These are phyloP conservation scores for Nicotiana undulata DNA, from an alignment of 257 asterid species.

Conservation along the genomic window DNA sequence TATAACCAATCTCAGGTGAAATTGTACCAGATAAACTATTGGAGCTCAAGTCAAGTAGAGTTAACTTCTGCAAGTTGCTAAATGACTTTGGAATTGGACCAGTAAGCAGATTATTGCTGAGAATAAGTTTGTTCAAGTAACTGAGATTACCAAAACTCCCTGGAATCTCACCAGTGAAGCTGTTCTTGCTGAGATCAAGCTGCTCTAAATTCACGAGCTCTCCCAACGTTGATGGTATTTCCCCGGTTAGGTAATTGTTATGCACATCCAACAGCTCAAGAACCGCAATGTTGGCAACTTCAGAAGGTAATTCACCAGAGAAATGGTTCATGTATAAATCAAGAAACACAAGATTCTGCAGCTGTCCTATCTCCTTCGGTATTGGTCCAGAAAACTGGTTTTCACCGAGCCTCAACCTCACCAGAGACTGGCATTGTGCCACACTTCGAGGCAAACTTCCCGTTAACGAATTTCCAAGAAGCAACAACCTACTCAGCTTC, in stretches of 20 bases:
- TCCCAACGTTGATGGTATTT: slow-evolving; percentile 50
- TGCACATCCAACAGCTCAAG: slow-evolving; percentile 78
- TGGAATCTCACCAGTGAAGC: slow-evolving; percentile 62
- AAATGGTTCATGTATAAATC: slow-evolving; percentile 77
- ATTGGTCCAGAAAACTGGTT: slow-evolving; percentile 81
- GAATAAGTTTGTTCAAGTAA: slow-evolving; percentile 63
- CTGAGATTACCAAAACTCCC: slow-evolving; percentile 63
- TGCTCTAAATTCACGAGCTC: slow-evolving; percentile 63
- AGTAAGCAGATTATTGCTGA: slow-evolving; percentile 51
- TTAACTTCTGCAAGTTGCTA: slow-evolving; percentile 52
- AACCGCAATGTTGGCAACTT: slow-evolving; percentile 53
- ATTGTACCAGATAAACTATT: slow-evolving; percentile 60
- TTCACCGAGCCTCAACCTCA: slow-evolving; percentile 77
- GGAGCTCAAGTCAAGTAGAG: slow-evolving; percentile 77
- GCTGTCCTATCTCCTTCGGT: slow-evolving; percentile 71
- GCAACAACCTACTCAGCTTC: slow-evolving; percentile 74
- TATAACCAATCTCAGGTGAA: slow-evolving; percentile 55
- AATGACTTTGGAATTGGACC: slow-evolving; percentile 62
- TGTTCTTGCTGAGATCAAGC: slow-evolving; percentile 79
- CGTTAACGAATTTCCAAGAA: slow-evolving; percentile 65
- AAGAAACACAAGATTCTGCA: slow-evolving; percentile 87
- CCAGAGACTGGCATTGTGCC: slow-evolving; percentile 68
- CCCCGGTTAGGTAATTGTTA: slow-evolving; percentile 53
- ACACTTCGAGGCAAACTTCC: slow-evolving; percentile 58
- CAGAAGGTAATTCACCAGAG: slow-evolving; percentile 66